Conservation (phyloP, 2,329 filamentous ascomycete genomes). For the Phoma sp. region DNA sequence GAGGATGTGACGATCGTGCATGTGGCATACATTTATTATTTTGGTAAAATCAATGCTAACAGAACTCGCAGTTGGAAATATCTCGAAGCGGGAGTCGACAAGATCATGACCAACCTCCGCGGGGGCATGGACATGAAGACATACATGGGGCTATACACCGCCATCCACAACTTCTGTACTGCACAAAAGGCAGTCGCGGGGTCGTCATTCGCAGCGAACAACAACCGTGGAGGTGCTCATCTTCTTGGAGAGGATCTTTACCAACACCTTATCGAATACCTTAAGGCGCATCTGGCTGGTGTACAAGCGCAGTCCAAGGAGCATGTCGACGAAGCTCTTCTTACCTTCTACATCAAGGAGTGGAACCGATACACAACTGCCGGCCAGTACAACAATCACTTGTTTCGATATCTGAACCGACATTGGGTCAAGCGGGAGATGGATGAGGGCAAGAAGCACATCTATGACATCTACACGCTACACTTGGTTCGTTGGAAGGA, state of each 20-base stretch:
- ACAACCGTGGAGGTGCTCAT: conserved; percentile 85
- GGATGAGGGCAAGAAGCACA: conserved; percentile 97
- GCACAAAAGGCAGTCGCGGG: conserved; percentile 89
- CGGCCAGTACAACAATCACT: conserved; percentile 95
- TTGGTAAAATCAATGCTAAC: conserved; percentile 19
- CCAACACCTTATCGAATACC: conserved; percentile 85
- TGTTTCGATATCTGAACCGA: conserved; percentile 94
- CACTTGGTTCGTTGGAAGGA: conserved; percentile 95
- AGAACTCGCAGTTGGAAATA: conserved; percentile 78
- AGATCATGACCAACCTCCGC: conserved; percentile 91
- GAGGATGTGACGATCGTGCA: no score
- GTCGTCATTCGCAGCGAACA: conserved; percentile 52
- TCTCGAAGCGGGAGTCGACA: conserved; percentile 83
- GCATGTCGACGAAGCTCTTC: conserved; percentile 86
- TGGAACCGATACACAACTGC: conserved; percentile 96
- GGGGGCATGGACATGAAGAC: conserved; percentile 93
- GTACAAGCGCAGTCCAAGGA: conserved; percentile 75
- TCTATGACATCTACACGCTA: conserved; percentile 97
- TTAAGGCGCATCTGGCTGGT: conserved; percentile 74
- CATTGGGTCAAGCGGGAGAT: conserved; percentile 99
- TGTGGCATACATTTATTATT: no score
- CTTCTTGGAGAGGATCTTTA: conserved; percentile 96
- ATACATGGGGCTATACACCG: conserved; percentile 98
- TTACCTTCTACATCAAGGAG: conserved; percentile 93
- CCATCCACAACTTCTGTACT: conserved; percentile 98